phyloP scores from a whole-genome alignment of 2,329 filamentous ascomycete genomes.

The Penicillium sp. region DNA sequence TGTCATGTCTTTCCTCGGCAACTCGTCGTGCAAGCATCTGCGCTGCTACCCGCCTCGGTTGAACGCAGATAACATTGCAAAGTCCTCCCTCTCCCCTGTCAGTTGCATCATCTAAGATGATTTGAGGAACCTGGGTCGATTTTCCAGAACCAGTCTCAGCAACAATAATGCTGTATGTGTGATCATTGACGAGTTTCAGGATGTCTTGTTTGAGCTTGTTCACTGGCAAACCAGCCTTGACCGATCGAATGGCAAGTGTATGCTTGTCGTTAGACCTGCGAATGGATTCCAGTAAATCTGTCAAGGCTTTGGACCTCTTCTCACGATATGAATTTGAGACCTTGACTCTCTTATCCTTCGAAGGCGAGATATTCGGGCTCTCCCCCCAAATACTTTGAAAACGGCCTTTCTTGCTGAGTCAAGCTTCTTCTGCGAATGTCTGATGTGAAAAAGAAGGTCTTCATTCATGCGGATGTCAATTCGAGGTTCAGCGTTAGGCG shows the following conservation, averaged over 20 bases:
- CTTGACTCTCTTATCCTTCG: neutral
- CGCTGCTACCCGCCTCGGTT: slow-evolving; percentile 50
- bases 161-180: slow-evolving; percentile 47
- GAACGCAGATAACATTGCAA: slow-evolving; percentile 53
- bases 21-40: slow-evolving; percentile 48
- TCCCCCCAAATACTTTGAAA: no score
- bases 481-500: neutral
- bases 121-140: slow-evolving; percentile 53
- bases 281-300: neutral
- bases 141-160: slow-evolving; percentile 50
- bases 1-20: slow-evolving; percentile 46
- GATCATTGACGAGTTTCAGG: slow-evolving; percentile 39
- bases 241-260: slow-evolving; percentile 1
- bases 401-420: no score
- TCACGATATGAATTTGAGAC: neutral
- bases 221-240: slow-evolving; percentile 37
- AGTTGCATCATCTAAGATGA: slow-evolving; percentile 52
- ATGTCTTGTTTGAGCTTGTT: slow-evolving; percentile 37
- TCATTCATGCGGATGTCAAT: slow-evolving; percentile 2
- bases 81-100: slow-evolving; percentile 35
- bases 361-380: neutral
- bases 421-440: neutral
- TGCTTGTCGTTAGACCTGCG: neutral
- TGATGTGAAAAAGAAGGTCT: slow-evolving; percentile 3
- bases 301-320: neutral